phyloP scores from a whole-genome alignment of 2,329 filamentous ascomycete species.

The Penicillium olsonii region DNA sequence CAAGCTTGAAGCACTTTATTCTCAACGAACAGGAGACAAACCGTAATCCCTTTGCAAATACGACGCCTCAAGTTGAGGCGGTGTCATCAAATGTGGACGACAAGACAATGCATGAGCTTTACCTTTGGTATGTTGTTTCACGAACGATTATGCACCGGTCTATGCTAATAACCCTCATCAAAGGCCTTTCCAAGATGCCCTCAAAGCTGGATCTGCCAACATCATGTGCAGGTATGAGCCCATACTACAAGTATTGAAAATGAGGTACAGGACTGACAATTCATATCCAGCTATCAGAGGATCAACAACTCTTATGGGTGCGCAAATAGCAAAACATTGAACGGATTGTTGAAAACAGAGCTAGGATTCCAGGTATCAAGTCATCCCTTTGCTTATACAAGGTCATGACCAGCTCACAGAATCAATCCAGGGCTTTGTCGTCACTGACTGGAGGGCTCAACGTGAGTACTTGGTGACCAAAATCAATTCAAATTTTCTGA shows the following conservation, averaged over 20 bases:
- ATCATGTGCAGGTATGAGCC: conserved; percentile 56
- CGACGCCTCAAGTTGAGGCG: conserved; percentile 44
- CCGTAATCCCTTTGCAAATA: conserved; percentile 27
- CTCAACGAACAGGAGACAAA: conserved; percentile 61
- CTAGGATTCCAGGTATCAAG: conserved; percentile 65
- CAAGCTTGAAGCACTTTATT: conserved; percentile 53
- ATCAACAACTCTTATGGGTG: conserved; percentile 78
- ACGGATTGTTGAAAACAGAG: conserved; percentile 75
- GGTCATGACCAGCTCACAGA: background rate
- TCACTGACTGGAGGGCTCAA: conserved; percentile 77
- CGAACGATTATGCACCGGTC: background rate
- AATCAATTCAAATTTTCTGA: conserved; percentile 59
- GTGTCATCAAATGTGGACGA: conserved; percentile 67
- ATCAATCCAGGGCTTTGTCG: conserved; percentile 62
- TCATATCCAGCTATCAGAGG: conserved; percentile 25
- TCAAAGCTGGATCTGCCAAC: conserved; percentile 58
- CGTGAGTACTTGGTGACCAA: conserved; percentile 49
- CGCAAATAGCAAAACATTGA: conserved; percentile 75
- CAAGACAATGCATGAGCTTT: conserved; percentile 64
- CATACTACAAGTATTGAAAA: background rate
- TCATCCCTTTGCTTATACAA: no score
- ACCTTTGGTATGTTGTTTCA: conserved; percentile 51
- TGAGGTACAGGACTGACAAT: background rate
- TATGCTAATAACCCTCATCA: background rate
- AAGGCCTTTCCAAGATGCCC: conserved; percentile 61